Evolutionary conservation across 1,139 yeast species (phyloP), one percentile per base, ranked within the genome.

Genomic region (Yamadazyma blattariae): DNA sequence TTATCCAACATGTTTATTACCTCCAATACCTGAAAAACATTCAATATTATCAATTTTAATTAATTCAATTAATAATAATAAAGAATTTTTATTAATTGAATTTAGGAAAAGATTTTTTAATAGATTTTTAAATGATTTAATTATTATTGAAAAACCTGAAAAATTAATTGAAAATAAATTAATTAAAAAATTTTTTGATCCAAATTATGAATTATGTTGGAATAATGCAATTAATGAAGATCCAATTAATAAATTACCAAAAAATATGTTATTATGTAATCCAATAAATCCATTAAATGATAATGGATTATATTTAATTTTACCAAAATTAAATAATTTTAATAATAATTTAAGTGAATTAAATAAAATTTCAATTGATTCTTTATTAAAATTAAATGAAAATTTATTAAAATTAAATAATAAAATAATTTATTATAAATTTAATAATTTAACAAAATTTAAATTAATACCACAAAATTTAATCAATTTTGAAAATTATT

Each of bases 21-120:
- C 82, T 2, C 79, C 81, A 2, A 70, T 77, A 12, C 82, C 82
- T 0, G 81, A 74, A 44, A 77, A 76, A 44, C 82, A 77, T 46
- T 68, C 81, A 1, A 45, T 77, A 7, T 51, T 70, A 36, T 59
- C 67, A 29, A 68, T 64, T 40, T 52, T 71, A 33, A 51, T 69
- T 37, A 67, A 66, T 37, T 61, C 74, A 23, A 51, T 70, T 36
- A 64, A 67, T 41, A 61, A 52, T 38, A 47, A 64, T 32, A 61
- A 63, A 34, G 76, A 70, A 39, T 39, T 59, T 14, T 53, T 54
- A 36, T 59, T 70, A 29, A 61, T 70, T 16, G 74, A 70, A 39
- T 65, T 64, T 53, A 57, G 77, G 37, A 66, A 60, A 34, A 47
- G 75, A 30, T 61, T 59, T 38, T 70, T 71, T 42, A 56, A 54